Evolutionary conservation across 345 rosid species (phyloP), one percentile per base, ranked within the genome.

Genomic region (Tarenaya hassleriana): DNA sequence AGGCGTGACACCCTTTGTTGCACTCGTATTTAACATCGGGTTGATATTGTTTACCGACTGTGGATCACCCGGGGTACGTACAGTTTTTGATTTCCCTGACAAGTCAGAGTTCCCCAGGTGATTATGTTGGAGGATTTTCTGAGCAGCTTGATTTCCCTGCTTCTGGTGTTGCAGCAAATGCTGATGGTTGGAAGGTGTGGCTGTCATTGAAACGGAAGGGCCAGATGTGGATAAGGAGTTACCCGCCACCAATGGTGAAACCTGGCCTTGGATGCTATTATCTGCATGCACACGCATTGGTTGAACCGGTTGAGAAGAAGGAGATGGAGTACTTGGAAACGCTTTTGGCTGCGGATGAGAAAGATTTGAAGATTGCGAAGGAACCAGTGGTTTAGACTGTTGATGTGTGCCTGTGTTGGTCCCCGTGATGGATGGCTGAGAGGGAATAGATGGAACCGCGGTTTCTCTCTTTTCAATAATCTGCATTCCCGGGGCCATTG

Each of bases 271-370:
- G 47, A 52, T 41, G 50, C 69, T 63, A 70, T 69, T 73, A 50
- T 88, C 98, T 42, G 83, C 73, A 73, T 70, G 78, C 60, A 82
- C 65, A 56, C 81, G 75, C 68, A 55, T 66, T 69, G 75, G 82
- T 70, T 76, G 85, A 48, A 58, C 66, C 45, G 72, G 87, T 63
- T 68, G 75, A 38, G 76, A 62, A 7, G 62, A 39, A 51, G 67
- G 66, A 14, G 73, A 55, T 14, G 68, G 47, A 41, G 80, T 33
- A 37, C 71, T 71, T 50, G 95, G 56, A 76, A 51, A 60, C 18
- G 71, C 16, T 60, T 79, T 83, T 55, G 68, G 77, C 62, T 63
- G 84, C 32, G 64, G 67, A 55, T 70, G 90, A n/a, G 78, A 62
- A 54, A 62, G 68, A 72, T 59, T 77, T 41, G 71, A 62, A 51